Conservation (phyloP, 179 eudicot species). For the Patellifolia procumbens region DNA sequence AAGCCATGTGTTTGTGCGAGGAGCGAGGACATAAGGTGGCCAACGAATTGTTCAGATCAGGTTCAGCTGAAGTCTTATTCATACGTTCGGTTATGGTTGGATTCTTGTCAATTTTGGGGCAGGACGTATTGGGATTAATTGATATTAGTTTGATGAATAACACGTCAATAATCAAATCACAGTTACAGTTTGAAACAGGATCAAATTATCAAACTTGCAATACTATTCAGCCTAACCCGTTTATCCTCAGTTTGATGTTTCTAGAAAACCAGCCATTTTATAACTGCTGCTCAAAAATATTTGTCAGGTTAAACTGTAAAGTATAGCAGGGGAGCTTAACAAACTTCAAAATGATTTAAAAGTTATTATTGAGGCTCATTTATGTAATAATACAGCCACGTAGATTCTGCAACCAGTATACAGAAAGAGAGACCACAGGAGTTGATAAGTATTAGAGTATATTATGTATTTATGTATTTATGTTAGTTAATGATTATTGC, state of each 20-base stretch:
- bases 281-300: background rate
- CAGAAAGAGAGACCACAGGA: background rate
- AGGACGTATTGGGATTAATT: background rate
- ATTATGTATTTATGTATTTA: too few relatives aligned
- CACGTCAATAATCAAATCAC: background rate
- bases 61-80: background rate
- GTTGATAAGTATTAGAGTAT: too few relatives aligned
- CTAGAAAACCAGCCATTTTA: background rate
- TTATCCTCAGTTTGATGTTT: background rate
- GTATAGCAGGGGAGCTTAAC: background rate
- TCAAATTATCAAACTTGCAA: background rate
- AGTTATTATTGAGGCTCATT: background rate
- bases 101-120: background rate
- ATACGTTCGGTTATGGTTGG: background rate
- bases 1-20: too few relatives aligned
- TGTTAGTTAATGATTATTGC: too few relatives aligned
- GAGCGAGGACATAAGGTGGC: background rate
- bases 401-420: background rate
- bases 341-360: background rate
- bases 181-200: too few relatives aligned
- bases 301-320: background rate
- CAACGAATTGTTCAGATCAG: too few relatives aligned
- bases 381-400: background rate
- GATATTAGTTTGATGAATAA: background rate
- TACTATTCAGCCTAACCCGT: too few relatives aligned